A percentile compares a stretch with the other conserved stretches of the same genome.
Evolutionary conservation across 1,139 yeast genomes (phyloP).

Genomic region (Pneumocystis oryctolagi): DNA sequence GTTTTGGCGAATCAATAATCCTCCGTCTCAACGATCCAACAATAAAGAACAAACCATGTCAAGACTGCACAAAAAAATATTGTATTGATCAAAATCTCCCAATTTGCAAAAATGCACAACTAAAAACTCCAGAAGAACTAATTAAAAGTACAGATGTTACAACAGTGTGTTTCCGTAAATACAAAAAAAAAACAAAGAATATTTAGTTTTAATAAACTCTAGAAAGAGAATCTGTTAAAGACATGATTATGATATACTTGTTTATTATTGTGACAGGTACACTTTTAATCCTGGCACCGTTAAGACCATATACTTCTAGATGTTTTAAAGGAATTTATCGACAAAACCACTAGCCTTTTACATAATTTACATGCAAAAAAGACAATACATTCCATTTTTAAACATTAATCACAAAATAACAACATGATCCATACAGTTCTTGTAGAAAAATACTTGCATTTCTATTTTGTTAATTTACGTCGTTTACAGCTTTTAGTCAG

Average conservation of each 20-base stretch:
- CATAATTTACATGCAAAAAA: neutral
- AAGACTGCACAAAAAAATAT: constrained; percentile 8
- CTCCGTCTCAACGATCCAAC: neutral
- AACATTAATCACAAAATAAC: neutral
- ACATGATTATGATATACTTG: neutral
- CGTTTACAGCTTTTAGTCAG: neutral
- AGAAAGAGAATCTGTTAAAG: neutral
- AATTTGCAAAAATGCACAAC: neutral
- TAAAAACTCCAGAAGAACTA: neutral
- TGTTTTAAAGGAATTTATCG: neutral
- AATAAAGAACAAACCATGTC: constrained; percentile 4
- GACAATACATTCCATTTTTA: neutral
- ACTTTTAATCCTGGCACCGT: neutral
- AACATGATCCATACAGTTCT: neutral
- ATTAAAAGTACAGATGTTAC: neutral
- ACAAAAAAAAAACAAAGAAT: neutral
- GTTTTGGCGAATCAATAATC: constrained; percentile 6
- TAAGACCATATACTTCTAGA: neutral
- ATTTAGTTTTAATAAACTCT: neutral
- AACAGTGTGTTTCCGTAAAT: neutral
- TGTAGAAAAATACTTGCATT: neutral
- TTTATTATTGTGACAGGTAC: neutral
- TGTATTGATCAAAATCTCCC: constrained; percentile 6
- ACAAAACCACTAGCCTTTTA: neutral
- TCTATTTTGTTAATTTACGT: neutral